Percentiles rank a stretch among this genome's conserved stretches.
Conservation (phyloP, 2,329 filamentous ascomycete species). For the Hansfordia pulvinata region DNA sequence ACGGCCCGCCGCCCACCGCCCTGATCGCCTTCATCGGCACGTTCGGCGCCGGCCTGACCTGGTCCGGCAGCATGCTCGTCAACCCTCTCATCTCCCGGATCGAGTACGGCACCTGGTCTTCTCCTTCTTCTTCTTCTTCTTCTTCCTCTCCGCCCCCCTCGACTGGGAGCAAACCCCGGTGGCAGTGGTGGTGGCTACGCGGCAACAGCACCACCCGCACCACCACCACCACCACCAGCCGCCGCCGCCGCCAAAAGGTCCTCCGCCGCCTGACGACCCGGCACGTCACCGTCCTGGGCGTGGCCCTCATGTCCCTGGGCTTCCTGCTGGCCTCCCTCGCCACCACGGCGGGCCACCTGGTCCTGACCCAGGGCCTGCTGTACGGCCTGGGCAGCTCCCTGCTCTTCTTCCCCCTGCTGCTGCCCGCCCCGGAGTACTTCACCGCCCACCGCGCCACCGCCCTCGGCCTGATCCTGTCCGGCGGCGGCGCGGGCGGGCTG, state of each 20-base stretch:
- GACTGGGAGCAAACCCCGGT: too few species aligned
- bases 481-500: slow-evolving; percentile 26
- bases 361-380: slow-evolving; percentile 27
- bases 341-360: slow-evolving; percentile 23
- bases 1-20: slow-evolving; percentile 20
- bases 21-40: slow-evolving; percentile 34
- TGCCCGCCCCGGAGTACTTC: slow-evolving; percentile 34
- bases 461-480: slow-evolving; percentile 28
- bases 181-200: too few species aligned
- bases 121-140: too few species aligned
- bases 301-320: slow-evolving; percentile 24
- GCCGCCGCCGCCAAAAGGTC: slow-evolving; percentile 10
- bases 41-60: slow-evolving; percentile 31
- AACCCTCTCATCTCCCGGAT: slow-evolving; percentile 31
- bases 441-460: slow-evolving; percentile 28
- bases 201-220: too few species aligned
- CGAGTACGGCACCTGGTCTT: slow-evolving; percentile 18
- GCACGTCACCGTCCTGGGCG: slow-evolving; percentile 25
- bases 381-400: slow-evolving; percentile 28
- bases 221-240: slow-evolving; percentile 6
- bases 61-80: slow-evolving; percentile 32
- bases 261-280: slow-evolving; percentile 15
- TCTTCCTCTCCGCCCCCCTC: too few species aligned
- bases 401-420: slow-evolving; percentile 27
- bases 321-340: slow-evolving; percentile 25